phyloP scores from a whole-genome alignment of 2,329 filamentous ascomycete species.

The Fusarium pseudograminearum region DNA sequence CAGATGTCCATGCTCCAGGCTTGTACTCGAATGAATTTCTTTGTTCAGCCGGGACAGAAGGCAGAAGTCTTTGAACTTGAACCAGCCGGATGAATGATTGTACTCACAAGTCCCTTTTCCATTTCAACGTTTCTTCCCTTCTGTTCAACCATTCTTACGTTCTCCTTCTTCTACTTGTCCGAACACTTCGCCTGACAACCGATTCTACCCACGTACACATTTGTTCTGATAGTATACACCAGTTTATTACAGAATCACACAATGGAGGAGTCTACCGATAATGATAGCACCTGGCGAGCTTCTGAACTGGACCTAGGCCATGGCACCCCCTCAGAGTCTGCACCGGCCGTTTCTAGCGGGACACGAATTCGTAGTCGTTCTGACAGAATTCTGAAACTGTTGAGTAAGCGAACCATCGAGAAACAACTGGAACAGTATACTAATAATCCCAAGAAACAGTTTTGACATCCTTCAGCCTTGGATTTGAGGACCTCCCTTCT shows the following conservation, averaged over 20 bases:
- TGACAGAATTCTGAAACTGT: conserved; percentile 13
- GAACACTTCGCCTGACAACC: neutral
- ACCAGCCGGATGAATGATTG: neutral
- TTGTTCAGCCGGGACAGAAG: conserved; percentile 20
- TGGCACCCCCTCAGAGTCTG: neutral
- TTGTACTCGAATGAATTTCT: conserved; percentile 2
- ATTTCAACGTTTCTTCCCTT: neutral
- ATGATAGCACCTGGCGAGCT: neutral
- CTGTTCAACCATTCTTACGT: neutral
- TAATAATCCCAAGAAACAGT: conserved; percentile 29
- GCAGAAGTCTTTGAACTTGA: conserved; percentile 12
- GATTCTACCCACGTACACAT: neutral
- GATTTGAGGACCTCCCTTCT: conserved; percentile 29
- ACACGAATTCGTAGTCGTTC: neutral
- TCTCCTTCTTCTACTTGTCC: neutral
- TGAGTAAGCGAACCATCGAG: neutral
- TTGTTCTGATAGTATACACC: neutral
- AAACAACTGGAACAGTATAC: neutral
- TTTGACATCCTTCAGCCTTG: conserved; percentile 17
- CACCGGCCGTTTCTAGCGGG: neutral
- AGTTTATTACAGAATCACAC: neutral
- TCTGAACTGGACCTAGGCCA: neutral
- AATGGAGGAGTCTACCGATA: conserved; percentile 26
- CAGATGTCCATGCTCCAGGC: conserved; percentile 12
- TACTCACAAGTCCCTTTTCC: neutral